Percentiles rank a stretch among this genome's conserved stretches.
Evolutionary conservation across 2,329 filamentous ascomycete species (phyloP).

Genomic region (Calonectria montana): DNA sequence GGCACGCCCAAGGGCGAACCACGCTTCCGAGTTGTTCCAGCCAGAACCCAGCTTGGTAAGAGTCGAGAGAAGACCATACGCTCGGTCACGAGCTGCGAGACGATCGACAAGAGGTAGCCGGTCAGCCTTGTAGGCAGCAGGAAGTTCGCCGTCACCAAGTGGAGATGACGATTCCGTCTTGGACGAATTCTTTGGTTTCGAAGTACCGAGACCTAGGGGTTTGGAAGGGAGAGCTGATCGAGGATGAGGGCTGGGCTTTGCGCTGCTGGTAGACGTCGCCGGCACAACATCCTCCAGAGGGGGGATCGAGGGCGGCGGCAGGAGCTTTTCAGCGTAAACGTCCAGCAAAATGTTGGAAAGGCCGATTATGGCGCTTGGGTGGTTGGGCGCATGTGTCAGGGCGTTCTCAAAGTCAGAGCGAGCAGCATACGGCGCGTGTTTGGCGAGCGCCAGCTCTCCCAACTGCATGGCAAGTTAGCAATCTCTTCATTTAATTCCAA

Average conservation of each 20-base stretch:
- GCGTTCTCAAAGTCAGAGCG: conserved; percentile 85
- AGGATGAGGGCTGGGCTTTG: conserved; percentile 16
- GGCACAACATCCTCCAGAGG: conserved; percentile 46
- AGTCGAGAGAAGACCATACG: conserved; percentile 83
- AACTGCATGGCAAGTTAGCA: conserved; percentile 60
- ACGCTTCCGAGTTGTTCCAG: conserved; percentile 94
- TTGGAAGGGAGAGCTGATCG: conserved; percentile 51
- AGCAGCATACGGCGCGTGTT: conserved; percentile 73
- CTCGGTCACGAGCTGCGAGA: conserved; percentile 89
- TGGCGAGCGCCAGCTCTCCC: conserved; percentile 74
- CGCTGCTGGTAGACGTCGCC: conserved; percentile 7
- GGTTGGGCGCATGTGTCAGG: conserved; percentile 81
- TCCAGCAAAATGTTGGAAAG: conserved; percentile 89
- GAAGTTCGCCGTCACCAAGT: conserved; percentile 55
- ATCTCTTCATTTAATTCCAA: not conserved
- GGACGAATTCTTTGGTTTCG: conserved; percentile 34
- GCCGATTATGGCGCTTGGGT: conserved; percentile 82
- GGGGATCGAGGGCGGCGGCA: conserved; percentile 67
- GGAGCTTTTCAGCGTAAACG: conserved; percentile 78
- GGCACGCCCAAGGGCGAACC: conserved; percentile 87
- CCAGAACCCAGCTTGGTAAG: conserved; percentile 87
- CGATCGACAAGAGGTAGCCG: conserved; percentile 81
- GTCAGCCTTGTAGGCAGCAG: conserved; percentile 65
- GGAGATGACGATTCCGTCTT: conserved; percentile 26
- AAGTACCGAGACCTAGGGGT: conserved; percentile 59